phyloP scores from a whole-genome alignment of 108 stramenopile species.

The Skeletonema grethae region DNA sequence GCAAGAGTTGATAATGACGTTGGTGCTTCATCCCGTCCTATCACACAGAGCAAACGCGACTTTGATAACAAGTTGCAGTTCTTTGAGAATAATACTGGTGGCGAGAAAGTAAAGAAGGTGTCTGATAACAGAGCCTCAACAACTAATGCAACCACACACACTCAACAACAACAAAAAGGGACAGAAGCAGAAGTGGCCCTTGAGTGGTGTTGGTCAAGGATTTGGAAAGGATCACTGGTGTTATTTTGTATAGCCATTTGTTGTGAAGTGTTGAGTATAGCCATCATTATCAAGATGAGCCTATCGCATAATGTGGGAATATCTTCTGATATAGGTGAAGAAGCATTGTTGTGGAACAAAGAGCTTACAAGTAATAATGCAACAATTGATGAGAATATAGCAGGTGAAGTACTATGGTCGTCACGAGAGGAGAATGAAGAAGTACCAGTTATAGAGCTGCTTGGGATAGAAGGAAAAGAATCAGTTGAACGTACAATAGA shows the following conservation, averaged over 20 bases:
- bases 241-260: neutral
- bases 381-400: neutral
- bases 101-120: neutral
- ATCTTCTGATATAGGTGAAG: neutral
- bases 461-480: neutral
- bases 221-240: neutral
- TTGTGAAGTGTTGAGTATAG: neutral
- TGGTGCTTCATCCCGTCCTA: neutral
- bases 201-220: neutral
- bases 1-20: neutral
- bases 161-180: neutral
- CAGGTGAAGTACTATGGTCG: neutral
- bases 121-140: neutral
- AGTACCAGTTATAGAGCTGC: neutral
- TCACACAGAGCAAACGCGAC: neutral
- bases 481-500: neutral
- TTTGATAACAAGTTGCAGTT: neutral
- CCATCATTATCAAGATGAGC: neutral
- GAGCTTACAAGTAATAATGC: neutral
- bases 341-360: neutral
- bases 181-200: neutral
- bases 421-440: neutral
- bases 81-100: neutral
- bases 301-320: neutral
- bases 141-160: neutral